Percentiles rank a stretch among this genome's conserved stretches.
Evolutionary conservation across 148 eudicot genomes (phyloP).

Genomic region (Cornus florida): DNA sequence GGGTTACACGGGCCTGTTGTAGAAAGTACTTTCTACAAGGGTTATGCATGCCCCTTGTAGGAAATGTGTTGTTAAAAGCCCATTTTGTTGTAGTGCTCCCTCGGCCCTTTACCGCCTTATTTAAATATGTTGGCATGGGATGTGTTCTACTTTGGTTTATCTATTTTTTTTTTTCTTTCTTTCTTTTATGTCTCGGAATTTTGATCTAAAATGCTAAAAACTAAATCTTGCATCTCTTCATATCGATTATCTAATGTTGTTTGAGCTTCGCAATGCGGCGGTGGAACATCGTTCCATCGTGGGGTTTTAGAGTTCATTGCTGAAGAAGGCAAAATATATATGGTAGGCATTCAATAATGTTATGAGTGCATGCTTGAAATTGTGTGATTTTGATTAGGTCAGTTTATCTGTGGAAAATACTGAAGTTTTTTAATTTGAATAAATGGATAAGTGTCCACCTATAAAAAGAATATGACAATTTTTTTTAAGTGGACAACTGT

Average conservation of each 20-base stretch:
- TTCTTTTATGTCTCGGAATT: neutral
- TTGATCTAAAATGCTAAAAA: neutral
- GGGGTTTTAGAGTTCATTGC: conserved; percentile 98
- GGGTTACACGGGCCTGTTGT: no score
- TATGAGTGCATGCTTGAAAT: neutral
- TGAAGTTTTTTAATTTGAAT: neutral
- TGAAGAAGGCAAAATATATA: conserved; percentile 96
- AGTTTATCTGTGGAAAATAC: neutral
- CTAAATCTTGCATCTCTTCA: conserved; percentile 65
- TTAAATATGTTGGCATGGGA: neutral
- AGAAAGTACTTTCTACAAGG: no score
- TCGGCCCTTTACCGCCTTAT: conserved; percentile 85
- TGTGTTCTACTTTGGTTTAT: neutral
- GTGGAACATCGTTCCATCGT: conserved; percentile 59
- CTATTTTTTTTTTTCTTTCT: neutral
- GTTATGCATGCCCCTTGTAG: no score
- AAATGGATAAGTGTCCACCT: no score
- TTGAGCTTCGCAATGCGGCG: conserved; percentile 65
- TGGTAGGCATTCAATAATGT: conserved; percentile 45
- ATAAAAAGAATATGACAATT: no score
- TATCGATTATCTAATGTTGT: conserved; percentile 90
- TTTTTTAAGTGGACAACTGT: no score
- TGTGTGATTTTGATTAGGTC: neutral
- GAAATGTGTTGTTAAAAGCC: no score
- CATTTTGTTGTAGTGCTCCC: no score